A percentile compares a stretch with the other conserved stretches of the same genome.
Conservation (phyloP, 768 basidiomycete species). For the Podaxis sp. region DNA sequence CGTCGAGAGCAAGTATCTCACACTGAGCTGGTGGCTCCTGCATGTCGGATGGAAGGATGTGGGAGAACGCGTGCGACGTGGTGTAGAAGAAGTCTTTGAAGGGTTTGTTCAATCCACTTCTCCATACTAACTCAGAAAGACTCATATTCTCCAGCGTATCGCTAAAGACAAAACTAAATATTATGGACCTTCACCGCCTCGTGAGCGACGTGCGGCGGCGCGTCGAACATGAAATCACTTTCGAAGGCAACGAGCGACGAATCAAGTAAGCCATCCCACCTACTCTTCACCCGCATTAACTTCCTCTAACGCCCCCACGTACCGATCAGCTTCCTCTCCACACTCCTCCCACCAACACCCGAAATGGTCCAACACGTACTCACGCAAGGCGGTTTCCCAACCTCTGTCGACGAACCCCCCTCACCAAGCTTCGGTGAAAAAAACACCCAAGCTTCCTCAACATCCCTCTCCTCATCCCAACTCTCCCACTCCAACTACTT, state of each 20-base stretch:
- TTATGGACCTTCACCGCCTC: constrained; percentile 63
- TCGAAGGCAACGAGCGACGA: constrained; percentile 52
- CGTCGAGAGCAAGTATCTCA: constrained; percentile 43
- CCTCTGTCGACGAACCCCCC: constrained; percentile 2
- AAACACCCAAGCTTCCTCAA: constrained; percentile 16
- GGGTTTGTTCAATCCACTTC: constrained; percentile 47
- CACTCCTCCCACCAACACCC: constrained; percentile 70
- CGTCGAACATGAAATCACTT: constrained; percentile 69
- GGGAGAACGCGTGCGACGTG: constrained; percentile 16
- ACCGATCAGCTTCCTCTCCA: constrained; percentile 58
- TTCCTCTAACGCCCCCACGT: constrained; percentile 1
- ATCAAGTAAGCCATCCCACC: constrained; percentile 43
- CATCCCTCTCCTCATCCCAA: constrained; percentile 24
- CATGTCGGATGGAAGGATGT: constrained; percentile 20
- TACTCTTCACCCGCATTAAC: neutral
- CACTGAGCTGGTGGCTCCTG: constrained; percentile 18
- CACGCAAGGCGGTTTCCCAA: constrained; percentile 54
- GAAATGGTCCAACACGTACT: constrained; percentile 68
- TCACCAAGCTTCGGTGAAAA: constrained; percentile 1
- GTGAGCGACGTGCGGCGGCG: constrained; percentile 70
- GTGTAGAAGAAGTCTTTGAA: constrained; percentile 58
- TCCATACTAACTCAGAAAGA: neutral
- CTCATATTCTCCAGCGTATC: constrained; percentile 54
- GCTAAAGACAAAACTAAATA: constrained; percentile 69
- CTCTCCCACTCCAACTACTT: constrained; percentile 26